Conservation (phyloP, 352 stramenopile genomes). For the Pythium oligandrum region DNA sequence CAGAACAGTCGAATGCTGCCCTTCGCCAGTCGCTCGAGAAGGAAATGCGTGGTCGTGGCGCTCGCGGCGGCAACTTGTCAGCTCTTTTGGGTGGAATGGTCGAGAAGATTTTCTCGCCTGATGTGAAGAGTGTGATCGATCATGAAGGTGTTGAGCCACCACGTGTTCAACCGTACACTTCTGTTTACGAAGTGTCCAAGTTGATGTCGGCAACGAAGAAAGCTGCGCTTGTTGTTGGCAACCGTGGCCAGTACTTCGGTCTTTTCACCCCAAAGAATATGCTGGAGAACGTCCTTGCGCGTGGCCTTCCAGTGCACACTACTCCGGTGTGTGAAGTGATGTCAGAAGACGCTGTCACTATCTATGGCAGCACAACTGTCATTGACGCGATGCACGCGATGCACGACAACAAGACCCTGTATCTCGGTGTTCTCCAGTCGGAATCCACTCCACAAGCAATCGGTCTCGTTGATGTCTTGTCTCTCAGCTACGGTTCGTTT, state of each 20-base stretch:
- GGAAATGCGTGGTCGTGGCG: constrained; percentile 47
- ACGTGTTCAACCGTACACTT: constrained; percentile 85
- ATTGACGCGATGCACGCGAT: constrained; percentile 88
- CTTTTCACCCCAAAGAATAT: constrained; percentile 98
- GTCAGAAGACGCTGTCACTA: constrained; percentile 68
- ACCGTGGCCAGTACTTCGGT: constrained; percentile 90
- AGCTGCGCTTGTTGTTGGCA: constrained; percentile 93
- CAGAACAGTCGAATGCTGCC: constrained; percentile 69
- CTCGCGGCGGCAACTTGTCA: constrained; percentile 28
- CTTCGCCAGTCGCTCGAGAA: constrained; percentile 76
- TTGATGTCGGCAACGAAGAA: constrained; percentile 94
- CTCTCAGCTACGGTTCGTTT: constrained; percentile 85
- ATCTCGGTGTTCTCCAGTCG: constrained; percentile 76
- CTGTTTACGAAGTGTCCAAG: constrained; percentile 90
- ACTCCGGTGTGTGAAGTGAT: constrained; percentile 92
- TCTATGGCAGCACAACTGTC: constrained; percentile 63
- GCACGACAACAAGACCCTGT: constrained; percentile 85
- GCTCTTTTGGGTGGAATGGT: constrained; percentile 81
- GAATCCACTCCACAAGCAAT: constrained; percentile 60
- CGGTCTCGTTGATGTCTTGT: constrained; percentile 84
- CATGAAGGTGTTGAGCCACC: constrained; percentile 71
- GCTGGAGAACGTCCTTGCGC: constrained; percentile 93
- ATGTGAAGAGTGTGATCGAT: constrained; percentile 82
- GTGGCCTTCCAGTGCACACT: constrained; percentile 87
- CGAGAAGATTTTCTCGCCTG: constrained; percentile 84